These are phyloP conservation scores for Neurospora sp. DNA, from an alignment of 495 filamentous ascomycete genomes.

Conservation along the genomic window DNA sequence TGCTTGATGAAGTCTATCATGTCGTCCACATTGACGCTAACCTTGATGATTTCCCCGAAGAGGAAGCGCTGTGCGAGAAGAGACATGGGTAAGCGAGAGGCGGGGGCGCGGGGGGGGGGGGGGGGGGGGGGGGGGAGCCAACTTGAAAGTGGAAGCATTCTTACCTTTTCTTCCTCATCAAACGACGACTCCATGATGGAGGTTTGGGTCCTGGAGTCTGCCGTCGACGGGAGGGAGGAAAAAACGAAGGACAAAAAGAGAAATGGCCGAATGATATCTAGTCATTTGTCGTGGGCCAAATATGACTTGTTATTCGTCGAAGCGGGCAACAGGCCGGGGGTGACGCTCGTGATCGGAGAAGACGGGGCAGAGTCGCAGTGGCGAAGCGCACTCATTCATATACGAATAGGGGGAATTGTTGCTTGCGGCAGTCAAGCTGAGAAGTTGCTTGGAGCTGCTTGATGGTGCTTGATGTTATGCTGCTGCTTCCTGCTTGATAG, in stretches of 20 bases:
- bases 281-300: slow-evolving; percentile 31
- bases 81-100: slow-evolving; percentile 5
- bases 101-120: too few species aligned
- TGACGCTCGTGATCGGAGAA: slow-evolving; percentile 18
- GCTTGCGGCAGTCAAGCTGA: neutral
- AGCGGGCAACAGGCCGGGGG: slow-evolving; percentile 1
- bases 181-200: slow-evolving; percentile 37
- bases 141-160: slow-evolving; percentile 3
- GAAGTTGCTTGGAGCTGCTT: neutral
- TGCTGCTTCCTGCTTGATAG: neutral
- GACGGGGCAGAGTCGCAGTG: slow-evolving; percentile 14
- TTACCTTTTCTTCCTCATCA: slow-evolving; percentile 40
- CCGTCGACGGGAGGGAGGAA: slow-evolving; percentile 12
- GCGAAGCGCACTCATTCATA: slow-evolving; percentile 21
- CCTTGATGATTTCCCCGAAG: slow-evolving; percentile 45
- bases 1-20: slow-evolving; percentile 40
- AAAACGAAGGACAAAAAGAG: slow-evolving; percentile 20
- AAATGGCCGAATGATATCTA: slow-evolving; percentile 15
- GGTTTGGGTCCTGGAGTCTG: slow-evolving; percentile 13
- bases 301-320: slow-evolving; percentile 12
- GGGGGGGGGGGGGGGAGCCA: slow-evolving; percentile 2
- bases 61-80: slow-evolving; percentile 36
- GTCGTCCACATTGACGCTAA: slow-evolving; percentile 32
- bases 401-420: neutral
- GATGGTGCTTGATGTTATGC: slow-evolving; percentile 3